Evolutionary conservation across 2,329 filamentous ascomycete species (phyloP).

Genomic region (Monilinia fructicola): DNA sequence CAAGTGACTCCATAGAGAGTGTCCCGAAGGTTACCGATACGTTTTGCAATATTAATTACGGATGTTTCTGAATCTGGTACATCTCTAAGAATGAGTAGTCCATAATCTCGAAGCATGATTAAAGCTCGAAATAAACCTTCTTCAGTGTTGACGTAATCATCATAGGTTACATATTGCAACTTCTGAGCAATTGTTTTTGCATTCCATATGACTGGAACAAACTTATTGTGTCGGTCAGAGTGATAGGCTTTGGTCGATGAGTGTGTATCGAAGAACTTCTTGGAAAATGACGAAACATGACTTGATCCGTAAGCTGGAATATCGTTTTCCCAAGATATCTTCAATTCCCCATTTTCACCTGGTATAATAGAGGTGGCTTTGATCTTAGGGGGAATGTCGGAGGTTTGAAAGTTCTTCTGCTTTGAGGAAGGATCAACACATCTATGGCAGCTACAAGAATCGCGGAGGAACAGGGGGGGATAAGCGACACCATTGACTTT

Average conservation of each 20-base stretch:
- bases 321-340: conserved; percentile 58
- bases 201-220: conserved; percentile 44
- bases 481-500: conserved; percentile 4
- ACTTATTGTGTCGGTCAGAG: conserved; percentile 8
- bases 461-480: conserved; percentile 48
- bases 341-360: conserved; percentile 44
- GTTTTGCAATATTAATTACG: conserved; percentile 66
- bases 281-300: conserved; percentile 35
- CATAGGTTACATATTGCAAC: conserved; percentile 63
- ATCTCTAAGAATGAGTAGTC: conserved; percentile 73
- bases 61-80: conserved; percentile 67
- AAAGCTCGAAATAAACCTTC: conserved; percentile 61
- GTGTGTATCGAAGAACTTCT: conserved; percentile 25
- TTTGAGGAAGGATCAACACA: conserved; percentile 60
- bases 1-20: conserved; percentile 92
- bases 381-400: conserved; percentile 59
- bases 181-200: conserved; percentile 46
- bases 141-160: conserved; percentile 66
- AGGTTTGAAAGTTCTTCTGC: conserved; percentile 64
- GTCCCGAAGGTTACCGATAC: conserved; percentile 76
- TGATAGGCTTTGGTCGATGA: neutral
- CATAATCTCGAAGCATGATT: conserved; percentile 60
- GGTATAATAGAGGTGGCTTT: conserved; percentile 41
- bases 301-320: conserved; percentile 40
- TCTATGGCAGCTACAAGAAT: conserved; percentile 56